Conservation (phyloP, 75 land plant genomes). For the Selaginella moellendorffii region DNA sequence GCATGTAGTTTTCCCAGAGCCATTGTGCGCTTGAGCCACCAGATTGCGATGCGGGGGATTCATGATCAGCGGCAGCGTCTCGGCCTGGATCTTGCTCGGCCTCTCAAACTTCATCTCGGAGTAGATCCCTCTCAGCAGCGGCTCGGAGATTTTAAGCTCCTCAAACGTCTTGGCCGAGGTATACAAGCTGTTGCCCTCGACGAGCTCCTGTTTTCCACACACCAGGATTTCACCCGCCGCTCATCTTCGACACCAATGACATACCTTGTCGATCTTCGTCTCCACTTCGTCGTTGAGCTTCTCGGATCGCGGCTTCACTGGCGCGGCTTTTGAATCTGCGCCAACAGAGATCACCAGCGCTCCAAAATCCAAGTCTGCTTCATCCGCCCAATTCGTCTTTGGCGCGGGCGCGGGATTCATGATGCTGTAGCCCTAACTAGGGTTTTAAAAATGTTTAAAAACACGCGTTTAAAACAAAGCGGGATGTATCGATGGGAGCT, state of each 20-base stretch:
- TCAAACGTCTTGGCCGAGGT: slow-evolving; percentile 59
- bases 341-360: background rate
- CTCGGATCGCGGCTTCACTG: background rate
- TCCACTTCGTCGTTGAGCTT: background rate
- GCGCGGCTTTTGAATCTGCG: background rate
- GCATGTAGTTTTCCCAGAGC: slow-evolving; percentile 95
- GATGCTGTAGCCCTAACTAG: no score
- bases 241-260: background rate
- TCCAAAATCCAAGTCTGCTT: background rate
- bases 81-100: slow-evolving; percentile 89
- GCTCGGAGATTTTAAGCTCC: slow-evolving; percentile 46
- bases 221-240: background rate
- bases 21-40: slow-evolving; percentile 94
- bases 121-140: slow-evolving; percentile 23
- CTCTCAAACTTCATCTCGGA: slow-evolving; percentile 25
- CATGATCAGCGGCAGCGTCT: slow-evolving; percentile 81
- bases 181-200: slow-evolving; percentile 14
- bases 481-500: no score
- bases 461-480: no score
- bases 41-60: slow-evolving; percentile 59
- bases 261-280: background rate
- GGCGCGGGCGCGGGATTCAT: no score
- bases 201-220: background rate
- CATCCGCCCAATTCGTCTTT: background rate
- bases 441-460: no score